Evolutionary conservation across 2,329 filamentous ascomycete species (phyloP).

Genomic region (Fusarium mangiferae): DNA sequence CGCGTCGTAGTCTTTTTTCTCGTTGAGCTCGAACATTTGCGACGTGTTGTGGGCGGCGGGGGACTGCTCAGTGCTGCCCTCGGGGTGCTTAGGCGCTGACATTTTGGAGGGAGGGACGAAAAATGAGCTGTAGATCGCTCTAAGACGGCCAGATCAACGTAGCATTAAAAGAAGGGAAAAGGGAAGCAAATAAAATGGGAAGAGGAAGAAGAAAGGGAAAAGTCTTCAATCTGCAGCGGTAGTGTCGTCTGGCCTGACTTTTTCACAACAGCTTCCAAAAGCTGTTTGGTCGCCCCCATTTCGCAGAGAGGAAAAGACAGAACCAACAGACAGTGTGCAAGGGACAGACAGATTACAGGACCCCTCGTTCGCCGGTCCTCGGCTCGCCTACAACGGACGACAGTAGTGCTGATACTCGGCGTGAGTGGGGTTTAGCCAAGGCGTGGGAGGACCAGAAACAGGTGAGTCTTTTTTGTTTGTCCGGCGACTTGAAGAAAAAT

Average conservation of each 20-base stretch:
- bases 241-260: slow-evolving; percentile 13
- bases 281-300: slow-evolving; percentile 1
- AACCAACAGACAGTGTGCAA: slow-evolving; percentile 11
- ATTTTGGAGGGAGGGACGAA: neutral
- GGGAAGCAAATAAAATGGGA: neutral
- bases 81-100: slow-evolving; percentile 8
- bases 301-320: neutral
- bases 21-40: slow-evolving; percentile 17
- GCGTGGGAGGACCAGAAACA: neutral
- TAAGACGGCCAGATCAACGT: neutral
- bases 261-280: neutral
- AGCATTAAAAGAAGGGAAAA: neutral
- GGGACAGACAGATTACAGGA: neutral
- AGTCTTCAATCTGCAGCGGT: neutral
- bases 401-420: neutral
- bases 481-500: neutral
- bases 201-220: neutral
- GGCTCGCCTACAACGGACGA: neutral
- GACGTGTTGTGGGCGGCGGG: neutral
- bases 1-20: slow-evolving; percentile 19
- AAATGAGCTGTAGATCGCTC: neutral
- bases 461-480: neutral
- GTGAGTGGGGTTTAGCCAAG: neutral
- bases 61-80: neutral
- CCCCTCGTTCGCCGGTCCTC: slow-evolving; percentile 1